Percentiles rank a stretch among this genome's conserved stretches.
phyloP scores from a whole-genome alignment of 495 filamentous ascomycete species.

The Lichina pygmaea region DNA sequence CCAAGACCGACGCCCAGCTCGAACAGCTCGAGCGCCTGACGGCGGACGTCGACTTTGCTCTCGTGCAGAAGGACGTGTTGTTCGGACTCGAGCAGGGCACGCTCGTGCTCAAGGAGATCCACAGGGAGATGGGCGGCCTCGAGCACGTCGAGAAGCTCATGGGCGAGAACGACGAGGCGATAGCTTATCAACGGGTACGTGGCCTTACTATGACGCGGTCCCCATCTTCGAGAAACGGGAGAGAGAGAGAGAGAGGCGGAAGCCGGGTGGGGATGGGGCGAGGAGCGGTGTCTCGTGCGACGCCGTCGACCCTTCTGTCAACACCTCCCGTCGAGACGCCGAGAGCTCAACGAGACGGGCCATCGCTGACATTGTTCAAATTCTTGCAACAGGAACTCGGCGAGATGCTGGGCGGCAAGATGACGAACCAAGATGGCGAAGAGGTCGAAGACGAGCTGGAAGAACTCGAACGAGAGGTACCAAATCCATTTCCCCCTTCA shows the following conservation, averaged over 20 bases:
- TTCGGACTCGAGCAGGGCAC: conserved; percentile 87
- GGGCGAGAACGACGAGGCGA: conserved; percentile 70
- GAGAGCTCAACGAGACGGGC: neutral
- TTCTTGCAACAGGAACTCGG: conserved; percentile 39
- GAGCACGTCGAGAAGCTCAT: conserved; percentile 81
- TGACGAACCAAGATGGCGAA: conserved; percentile 85
- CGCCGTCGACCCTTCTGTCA: neutral
- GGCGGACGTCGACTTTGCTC: conserved; percentile 67
- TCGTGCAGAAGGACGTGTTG: conserved; percentile 84
- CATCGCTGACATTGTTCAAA: neutral
- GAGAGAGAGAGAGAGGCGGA: neutral
- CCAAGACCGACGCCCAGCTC: conserved; percentile 76
- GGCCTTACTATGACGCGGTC: neutral
- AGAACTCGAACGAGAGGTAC: conserved; percentile 41
- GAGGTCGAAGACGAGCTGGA: conserved; percentile 92
- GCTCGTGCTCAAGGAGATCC: conserved; percentile 62
- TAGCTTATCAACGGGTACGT: conserved; percentile 61
- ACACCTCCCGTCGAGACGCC: neutral
- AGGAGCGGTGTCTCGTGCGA: no score
- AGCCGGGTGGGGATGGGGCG: conserved; percentile 2
- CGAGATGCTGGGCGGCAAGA: conserved; percentile 61
- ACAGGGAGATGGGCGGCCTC: conserved; percentile 86
- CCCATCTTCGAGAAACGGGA: neutral
- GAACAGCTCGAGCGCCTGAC: conserved; percentile 67
- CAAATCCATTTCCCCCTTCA: no score